Conservation (phyloP, 495 filamentous ascomycete species). For the Schizothecium vesticola region DNA sequence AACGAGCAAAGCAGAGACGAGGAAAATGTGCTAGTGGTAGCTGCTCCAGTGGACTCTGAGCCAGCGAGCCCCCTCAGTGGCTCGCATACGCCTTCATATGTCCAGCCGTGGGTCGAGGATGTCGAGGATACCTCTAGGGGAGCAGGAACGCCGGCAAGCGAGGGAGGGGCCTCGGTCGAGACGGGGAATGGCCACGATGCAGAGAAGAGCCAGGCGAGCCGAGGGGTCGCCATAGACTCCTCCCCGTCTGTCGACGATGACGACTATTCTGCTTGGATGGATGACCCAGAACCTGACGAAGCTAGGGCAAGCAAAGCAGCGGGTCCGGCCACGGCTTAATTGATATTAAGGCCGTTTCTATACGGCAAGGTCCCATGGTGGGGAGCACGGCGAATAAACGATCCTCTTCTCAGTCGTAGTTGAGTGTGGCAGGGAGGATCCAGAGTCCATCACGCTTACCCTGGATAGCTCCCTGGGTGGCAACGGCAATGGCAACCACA, state of each 20-base stretch:
- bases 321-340: not conserved
- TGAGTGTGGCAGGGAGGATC: not conserved
- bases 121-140: slow-evolving; percentile 16
- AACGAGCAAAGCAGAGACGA: slow-evolving; percentile 28
- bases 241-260: slow-evolving; percentile 21
- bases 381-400: not conserved
- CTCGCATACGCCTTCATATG: slow-evolving; percentile 25
- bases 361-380: not conserved
- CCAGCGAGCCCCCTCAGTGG: slow-evolving; percentile 46
- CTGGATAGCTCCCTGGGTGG: not conserved
- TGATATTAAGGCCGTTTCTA: not conserved
- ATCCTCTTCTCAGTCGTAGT: not conserved
- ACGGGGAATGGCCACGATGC: not conserved
- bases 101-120: slow-evolving; percentile 43
- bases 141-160: not conserved
- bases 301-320: not conserved
- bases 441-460: not conserved
- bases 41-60: slow-evolving; percentile 52
- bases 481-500: not conserved
- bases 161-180: not conserved
- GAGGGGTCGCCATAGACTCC: not conserved
- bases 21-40: slow-evolving; percentile 53
- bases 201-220: not conserved
- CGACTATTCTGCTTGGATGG: slow-evolving; percentile 35
- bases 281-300: slow-evolving; percentile 16